Percentiles rank a stretch among this genome's conserved stretches.
Conservation (phyloP, 1,284 basidiomycete species). For the Neolentinus lepideus region DNA sequence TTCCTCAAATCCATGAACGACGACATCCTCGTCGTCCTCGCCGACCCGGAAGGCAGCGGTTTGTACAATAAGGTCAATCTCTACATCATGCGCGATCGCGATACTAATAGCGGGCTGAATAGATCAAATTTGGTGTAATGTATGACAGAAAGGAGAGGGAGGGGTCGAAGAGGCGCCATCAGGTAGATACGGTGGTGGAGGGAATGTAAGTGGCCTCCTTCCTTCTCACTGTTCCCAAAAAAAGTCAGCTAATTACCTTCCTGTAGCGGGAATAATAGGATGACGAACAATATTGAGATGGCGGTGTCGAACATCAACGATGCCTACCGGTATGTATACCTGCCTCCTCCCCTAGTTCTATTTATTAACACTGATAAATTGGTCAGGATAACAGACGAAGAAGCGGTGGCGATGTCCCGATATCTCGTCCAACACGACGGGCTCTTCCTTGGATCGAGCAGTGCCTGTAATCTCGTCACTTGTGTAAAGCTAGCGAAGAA, state of each 20-base stretch:
- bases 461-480: conserved; percentile 92
- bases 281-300: conserved; percentile 82
- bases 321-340: conserved; percentile 62
- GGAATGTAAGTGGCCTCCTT: conserved; percentile 54
- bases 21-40: conserved; percentile 66
- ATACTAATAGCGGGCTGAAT: too few species aligned
- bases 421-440: conserved; percentile 88
- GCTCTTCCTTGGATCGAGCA: conserved; percentile 92
- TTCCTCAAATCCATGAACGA: conserved; percentile 72
- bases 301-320: conserved; percentile 81
- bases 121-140: conserved; percentile 93
- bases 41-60: conserved; percentile 94
- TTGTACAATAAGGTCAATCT: conserved; percentile 81
- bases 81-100: too few species aligned
- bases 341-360: background rate
- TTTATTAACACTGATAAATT: background rate
- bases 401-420: conserved; percentile 90
- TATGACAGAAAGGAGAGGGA: conserved; percentile 89
- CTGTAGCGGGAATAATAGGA: conserved; percentile 80
- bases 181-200: conserved; percentile 90
- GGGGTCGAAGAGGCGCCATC: conserved; percentile 90
- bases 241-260: conserved; percentile 5
- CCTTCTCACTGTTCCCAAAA: background rate
- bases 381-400: conserved; percentile 83
- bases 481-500: conserved; percentile 74